Base-by-base conservation (phyloP, 352 stramenopile species). In the Phytopythium chamaehyphon region DNA sequence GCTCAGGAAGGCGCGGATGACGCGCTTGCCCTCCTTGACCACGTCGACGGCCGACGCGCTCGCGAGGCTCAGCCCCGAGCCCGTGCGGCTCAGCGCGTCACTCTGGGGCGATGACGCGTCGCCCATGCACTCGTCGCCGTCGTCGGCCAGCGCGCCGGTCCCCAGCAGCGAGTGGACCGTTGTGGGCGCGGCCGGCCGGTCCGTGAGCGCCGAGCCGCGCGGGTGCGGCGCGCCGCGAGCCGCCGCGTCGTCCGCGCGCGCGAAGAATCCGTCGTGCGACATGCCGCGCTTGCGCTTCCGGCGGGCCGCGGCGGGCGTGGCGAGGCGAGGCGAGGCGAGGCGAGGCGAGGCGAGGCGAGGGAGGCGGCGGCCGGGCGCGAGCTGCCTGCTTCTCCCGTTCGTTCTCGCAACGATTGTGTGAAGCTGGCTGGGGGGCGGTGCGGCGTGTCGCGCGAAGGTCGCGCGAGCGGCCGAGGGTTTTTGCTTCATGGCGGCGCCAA, bases 1-100 rank as follows among this genome's bases (percentile, higher is more conserved):
- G 43, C 80, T 57, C 23, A 98, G 71, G 67, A 98, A 98, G 1
- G 84, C 69, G 21, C 78, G 78, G 42, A 98, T 96, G 5, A 93
- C 83, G 2, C 56, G 61, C 31, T 71, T 77, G n/a, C 72, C 83
- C 63, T 93, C 83, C 19, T 83, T 71, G 15, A 93, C 78, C 31
- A 93, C 64, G 51, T 93, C 78, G 49, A 90, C 48, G 16, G 69
- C 63, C 1, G 74, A 71, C 10, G 65, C 59, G 19, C 73, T 66
- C 33, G 72, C 65, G 24, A 90, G 44, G 59, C 86, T 71, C n/a
- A 75, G 56, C 21, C 43, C 66, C 24, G 66, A 66, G 21, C 37
- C 36, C 1, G 38, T 28, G 23, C 48, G 48, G 15, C 37, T 36
- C 15, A 44, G 24, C 24, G 36, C 21, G 22, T 43, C 48, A 36